Evolutionary conservation across 768 basidiomycete species (phyloP), one percentile per base, ranked within the genome.

Genomic region (Lactarius hengduanensis): DNA sequence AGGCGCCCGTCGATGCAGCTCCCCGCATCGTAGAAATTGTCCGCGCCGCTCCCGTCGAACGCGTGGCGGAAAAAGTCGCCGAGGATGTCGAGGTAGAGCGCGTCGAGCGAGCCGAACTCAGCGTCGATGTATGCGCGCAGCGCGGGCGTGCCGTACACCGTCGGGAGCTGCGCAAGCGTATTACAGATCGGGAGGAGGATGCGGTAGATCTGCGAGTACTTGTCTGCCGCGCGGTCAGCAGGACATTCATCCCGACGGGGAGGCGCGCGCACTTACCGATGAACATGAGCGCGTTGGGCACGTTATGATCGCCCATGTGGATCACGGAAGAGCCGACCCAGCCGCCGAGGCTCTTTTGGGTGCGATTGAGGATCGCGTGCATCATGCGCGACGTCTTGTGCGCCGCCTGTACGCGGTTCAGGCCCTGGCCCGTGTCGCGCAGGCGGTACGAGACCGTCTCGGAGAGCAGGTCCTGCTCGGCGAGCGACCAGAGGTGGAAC

Each of bases 371-470:
- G 72, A 94, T 92, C 30, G 82, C 83, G 74, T 92, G 91, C 92
- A 94, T 94, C 86, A 91, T 87, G 34, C 90, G 86, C n/a, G 91
- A 87, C 3, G 92, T 94, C 76, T 93, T 94, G 15, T 92, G 92
- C 3, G 92, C 85, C 0, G 87, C 85, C 74, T 94, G 92, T 13
- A 94, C 91, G 55, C 92, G 88, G 77, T 94, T 94, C 62, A 94
- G 81, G n/a, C 92, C 92, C 72, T 94, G 92, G 32, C 92, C 92
- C 0, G 92, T 94, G 74, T 94, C 92, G 34, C 92, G 87, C 45
- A 94, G 81, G 36, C 92, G 89, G 74, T 94, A 94, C 3, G 86
- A 74, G 47, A 88, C 79, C 26, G 80, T 86, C 72, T 92, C 87
- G 7, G 90, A 87, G n/a, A 94, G 81, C 16, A 94, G 75, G 70